Percentiles rank a stretch among this genome's conserved stretches.
Evolutionary conservation across 352 stramenopile species (phyloP).

Genomic region (Phytopythium boreale): DNA sequence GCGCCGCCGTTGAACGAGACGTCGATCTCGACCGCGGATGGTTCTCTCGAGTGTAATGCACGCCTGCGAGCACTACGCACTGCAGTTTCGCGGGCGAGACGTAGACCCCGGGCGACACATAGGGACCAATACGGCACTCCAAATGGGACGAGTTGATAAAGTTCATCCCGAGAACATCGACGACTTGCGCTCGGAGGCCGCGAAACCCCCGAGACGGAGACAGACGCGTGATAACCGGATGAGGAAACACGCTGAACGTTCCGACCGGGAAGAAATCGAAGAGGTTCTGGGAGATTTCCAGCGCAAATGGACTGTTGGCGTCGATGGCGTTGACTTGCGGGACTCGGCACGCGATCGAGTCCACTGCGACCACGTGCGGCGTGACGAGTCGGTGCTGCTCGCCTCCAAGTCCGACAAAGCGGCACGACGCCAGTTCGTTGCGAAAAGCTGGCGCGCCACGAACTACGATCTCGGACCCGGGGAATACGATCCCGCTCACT

Average conservation of each 20-base stretch:
- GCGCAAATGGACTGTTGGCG: neutral
- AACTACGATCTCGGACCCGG: slow-evolving; percentile 19
- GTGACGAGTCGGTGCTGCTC: neutral
- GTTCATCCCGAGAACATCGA: slow-evolving; percentile 29
- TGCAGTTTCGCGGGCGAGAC: slow-evolving; percentile 26
- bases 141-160: slow-evolving; percentile 25
- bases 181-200: slow-evolving; percentile 10
- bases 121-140: slow-evolving; percentile 14
- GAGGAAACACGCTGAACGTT: slow-evolving; percentile 9
- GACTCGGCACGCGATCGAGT: slow-evolving; percentile 21
- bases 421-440: slow-evolving; percentile 9
- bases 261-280: slow-evolving; percentile 18
- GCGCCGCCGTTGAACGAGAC: slow-evolving; percentile 28
- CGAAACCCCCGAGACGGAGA: slow-evolving; percentile 14
- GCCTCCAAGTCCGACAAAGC: slow-evolving; percentile 11
- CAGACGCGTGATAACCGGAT: slow-evolving; percentile 22
- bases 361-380: slow-evolving; percentile 14
- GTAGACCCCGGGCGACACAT: slow-evolving; percentile 10
- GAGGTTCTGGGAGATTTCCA: slow-evolving; percentile 25
- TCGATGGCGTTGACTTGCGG: slow-evolving; percentile 9
- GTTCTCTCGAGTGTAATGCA: slow-evolving; percentile 1
- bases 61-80: slow-evolving; percentile 17
- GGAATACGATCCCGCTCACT: slow-evolving; percentile 17
- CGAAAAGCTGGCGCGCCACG: slow-evolving; percentile 18
- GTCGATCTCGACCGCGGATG: slow-evolving; percentile 11